Base-by-base conservation (phyloP, 1,284 basidiomycete species). In the Pseudozyma hubeiensis region DNA sequence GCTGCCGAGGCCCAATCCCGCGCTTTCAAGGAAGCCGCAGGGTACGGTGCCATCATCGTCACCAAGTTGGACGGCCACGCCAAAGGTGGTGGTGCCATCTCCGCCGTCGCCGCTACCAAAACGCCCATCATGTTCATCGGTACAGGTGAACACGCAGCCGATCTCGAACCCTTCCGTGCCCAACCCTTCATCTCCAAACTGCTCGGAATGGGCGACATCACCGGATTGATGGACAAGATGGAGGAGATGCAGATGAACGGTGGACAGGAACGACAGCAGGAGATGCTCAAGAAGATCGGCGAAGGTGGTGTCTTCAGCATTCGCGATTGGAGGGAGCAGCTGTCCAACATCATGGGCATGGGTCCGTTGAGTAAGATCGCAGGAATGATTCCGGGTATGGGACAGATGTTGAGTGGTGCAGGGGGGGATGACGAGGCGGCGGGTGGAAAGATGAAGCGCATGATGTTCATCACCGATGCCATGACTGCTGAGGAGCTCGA, bases 1-100 rank as follows among this genome's bases (percentile, higher is more conserved):
- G 96, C 97, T 7, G 96, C 96, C 24, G 97, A 99, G 84, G 92
- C 92, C 4, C 97, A 99, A 84, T 92, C 91, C 84, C 89, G 90
- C 41, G 97, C 97, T 1, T 99, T 99, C 89, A 99, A 99, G 86
- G 94, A 98, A 70, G 94, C 92, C 71, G 93, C 95, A 14, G 91
- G 97, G 82, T 99, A 98, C 85, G 97, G 96, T 77, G 95, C 96
- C 1, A 99, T 99, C 79, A 97, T 99, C 75, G 96, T 99, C 17
- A 99, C 97, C 24, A 99, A 99, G 87, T 94, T 99, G 89, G 97
- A 99, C 81, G 97, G 97, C 7, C 97, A 99, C 84, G 97, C 97
- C 1, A 99, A 98, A 85, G 97, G 97, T 75, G 97, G 97, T 85
- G 97, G 97, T 64, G 97, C 97, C 37, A 99, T 99, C 72, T 99